Base-by-base conservation (phyloP, 164 flowering plant species). In the Nelumbo lutea region DNA sequence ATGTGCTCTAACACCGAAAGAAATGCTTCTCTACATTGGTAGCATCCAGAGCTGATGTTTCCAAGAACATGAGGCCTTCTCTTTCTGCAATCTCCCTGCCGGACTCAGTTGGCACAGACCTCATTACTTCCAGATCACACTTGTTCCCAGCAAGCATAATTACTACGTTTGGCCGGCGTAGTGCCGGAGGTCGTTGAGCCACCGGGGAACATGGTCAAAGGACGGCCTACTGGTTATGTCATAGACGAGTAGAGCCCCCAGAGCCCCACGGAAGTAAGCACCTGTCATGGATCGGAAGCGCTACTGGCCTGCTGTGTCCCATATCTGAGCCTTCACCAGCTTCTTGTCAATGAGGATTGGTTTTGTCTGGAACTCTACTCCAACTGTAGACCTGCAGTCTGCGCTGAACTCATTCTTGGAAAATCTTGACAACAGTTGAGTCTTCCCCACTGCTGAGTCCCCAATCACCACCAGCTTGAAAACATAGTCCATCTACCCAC, bases 391-490 rank as follows among this genome's bases (percentile, higher is more conserved):
- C 55, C 42, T 59, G 56, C 66, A 61, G 3, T 66, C 70, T 2
- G 5, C 1, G 65, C 55, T 59, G 70, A 72, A 72, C 46, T 72
- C 75, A 40, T 72, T 72, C 53, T 55, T 66, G 9, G 66, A 59
- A 57, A 72, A 72, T 52, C 75, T 66, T 15, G 58, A 38, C 40
- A 66, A 52, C 11, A 72, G 75, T 45, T 67, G 70, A 10, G 75
- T 59, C 61, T 72, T 72, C 10, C 75, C 75, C 13, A 66, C 75
- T 10, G 70, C 75, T 7, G 75, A 72, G 44, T 72, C 66, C 42
- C 75, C 75, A 27, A 72, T 67, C 65, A 72, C 60, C 60, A 72
- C 70, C 61, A 67, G 14, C 70, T 72, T 72, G 66, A 72, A 72
- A 15, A 66, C 61, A 38, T 72, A 72, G 38, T 72, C 70, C 68